phyloP scores from a whole-genome alignment of 1,284 basidiomycete species.

The Austroboletus niveus region DNA sequence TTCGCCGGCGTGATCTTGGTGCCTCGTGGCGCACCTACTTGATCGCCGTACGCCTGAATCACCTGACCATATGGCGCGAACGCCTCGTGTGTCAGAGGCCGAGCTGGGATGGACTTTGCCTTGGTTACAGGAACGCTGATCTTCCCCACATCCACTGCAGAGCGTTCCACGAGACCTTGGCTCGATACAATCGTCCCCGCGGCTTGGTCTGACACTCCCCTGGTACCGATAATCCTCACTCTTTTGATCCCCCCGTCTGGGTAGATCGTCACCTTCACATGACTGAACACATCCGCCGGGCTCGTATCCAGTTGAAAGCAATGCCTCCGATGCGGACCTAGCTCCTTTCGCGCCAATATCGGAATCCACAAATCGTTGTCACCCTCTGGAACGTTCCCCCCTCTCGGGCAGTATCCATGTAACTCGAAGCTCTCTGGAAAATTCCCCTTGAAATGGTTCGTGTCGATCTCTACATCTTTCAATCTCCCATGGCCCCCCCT shows the following conservation, averaged over 20 bases:
- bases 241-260: constrained; percentile 97
- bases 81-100: constrained; percentile 79
- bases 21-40: constrained; percentile 61
- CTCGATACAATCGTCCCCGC: constrained; percentile 12
- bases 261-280: constrained; percentile 87
- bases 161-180: constrained; percentile 2
- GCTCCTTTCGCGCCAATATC: constrained; percentile 74
- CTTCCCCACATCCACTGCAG: constrained; percentile 1
- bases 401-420: constrained; percentile 54
- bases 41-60: constrained; percentile 77
- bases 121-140: constrained; percentile 9
- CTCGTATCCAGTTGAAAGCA: constrained; percentile 79
- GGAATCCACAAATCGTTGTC: constrained; percentile 63
- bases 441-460: constrained; percentile 95
- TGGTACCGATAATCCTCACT: constrained; percentile 77
- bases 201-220: constrained; percentile 27
- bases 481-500: constrained; percentile 73
- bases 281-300: constrained; percentile 63
- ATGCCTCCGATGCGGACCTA: constrained; percentile 90
- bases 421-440: constrained; percentile 90
- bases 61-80: constrained; percentile 85
- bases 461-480: constrained; percentile 86
- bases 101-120: constrained; percentile 52
- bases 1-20: constrained; percentile 79
- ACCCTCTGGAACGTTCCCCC: constrained; percentile 41